These are phyloP conservation scores for Microcyclosporella mali DNA, from an alignment of 2,329 filamentous ascomycete genomes.

Conservation along the genomic window DNA sequence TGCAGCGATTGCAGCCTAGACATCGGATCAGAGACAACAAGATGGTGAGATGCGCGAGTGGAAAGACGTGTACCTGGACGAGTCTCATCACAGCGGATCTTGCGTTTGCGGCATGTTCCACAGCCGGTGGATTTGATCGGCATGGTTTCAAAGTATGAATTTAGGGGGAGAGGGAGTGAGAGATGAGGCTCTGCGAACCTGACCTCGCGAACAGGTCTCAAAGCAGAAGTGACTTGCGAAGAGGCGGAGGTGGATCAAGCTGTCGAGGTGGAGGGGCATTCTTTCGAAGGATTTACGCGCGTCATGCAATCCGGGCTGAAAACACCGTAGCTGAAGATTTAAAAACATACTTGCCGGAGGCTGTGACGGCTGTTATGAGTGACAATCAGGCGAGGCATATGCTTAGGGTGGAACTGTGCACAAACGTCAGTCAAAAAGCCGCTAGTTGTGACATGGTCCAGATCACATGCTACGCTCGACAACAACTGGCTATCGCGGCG, in stretches of 20 bases:
- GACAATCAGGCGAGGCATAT: no score
- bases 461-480: no score
- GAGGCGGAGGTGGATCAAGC: neutral
- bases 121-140: slow-evolving; percentile 29
- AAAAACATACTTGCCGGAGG: no score
- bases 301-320: no score
- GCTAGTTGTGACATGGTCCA: no score
- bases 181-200: neutral
- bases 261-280: neutral
- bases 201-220: neutral
- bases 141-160: slow-evolving; percentile 15
- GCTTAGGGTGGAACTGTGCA: no score
- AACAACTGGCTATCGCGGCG: no score
- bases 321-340: no score
- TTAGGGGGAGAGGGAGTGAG: neutral
- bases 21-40: neutral
- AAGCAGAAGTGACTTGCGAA: neutral
- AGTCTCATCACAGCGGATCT: slow-evolving; percentile 29
- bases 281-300: neutral
- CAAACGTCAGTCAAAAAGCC: no score
- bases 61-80: slow-evolving; percentile 12
- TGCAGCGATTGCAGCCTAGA: slow-evolving; percentile 24
- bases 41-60: neutral
- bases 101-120: slow-evolving; percentile 27
- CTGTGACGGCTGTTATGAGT: no score